Conservation (phyloP, 169 alveolate genomes). For the Plasmodium relictum region DNA sequence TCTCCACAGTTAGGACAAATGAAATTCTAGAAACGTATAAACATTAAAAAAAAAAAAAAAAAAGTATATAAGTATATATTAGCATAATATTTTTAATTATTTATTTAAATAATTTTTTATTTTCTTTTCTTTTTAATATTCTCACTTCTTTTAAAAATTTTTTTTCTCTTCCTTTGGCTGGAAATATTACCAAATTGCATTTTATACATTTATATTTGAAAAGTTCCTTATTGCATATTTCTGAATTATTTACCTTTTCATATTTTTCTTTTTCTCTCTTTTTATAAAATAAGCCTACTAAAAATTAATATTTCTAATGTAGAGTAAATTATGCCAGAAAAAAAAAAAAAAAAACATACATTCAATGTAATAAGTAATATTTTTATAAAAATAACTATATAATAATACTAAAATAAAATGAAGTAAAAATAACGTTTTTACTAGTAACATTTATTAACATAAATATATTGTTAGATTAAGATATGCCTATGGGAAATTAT, state of each 20-base stretch:
- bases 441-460: not conserved
- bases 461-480: not conserved
- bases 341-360: not conserved
- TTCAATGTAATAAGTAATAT: not conserved
- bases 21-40: conserved; percentile 16
- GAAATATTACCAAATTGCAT: conserved; percentile 85
- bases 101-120: not conserved
- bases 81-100: not conserved
- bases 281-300: conserved; percentile 17
- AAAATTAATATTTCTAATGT: not conserved
- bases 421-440: not conserved
- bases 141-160: conserved; percentile 83
- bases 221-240: not conserved
- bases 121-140: not conserved
- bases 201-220: conserved; percentile 81
- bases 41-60: not conserved
- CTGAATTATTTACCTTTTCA: not conserved
- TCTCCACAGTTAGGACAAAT: conserved; percentile 72
- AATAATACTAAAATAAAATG: not conserved
- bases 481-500: not conserved
- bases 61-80: not conserved
- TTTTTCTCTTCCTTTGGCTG: conserved; percentile 85
- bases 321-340: not conserved
- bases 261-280: not conserved
- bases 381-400: not conserved